Conservation (phyloP, 352 stramenopile species). For the Phytophthora uliginosa region DNA sequence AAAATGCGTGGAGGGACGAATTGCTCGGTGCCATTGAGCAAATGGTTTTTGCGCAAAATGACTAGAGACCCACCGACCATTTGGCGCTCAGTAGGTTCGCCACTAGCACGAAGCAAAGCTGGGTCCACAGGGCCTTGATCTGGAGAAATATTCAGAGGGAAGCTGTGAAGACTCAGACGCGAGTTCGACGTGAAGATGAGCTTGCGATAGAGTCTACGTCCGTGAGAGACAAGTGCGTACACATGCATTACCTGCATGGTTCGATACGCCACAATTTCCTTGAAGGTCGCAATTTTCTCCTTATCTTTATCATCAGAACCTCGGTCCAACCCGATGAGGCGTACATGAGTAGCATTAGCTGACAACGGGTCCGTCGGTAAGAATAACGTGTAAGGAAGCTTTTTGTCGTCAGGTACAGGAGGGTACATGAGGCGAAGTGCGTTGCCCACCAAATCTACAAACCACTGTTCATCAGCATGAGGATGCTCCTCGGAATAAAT, state of each 20-base stretch:
- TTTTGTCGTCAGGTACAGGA: conserved; percentile 81
- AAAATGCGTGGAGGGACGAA: conserved; percentile 95
- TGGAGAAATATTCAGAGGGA: conserved; percentile 73
- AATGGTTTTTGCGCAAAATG: conserved; percentile 82
- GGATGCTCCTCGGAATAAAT: conserved; percentile 86
- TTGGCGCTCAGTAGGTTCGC: conserved; percentile 76
- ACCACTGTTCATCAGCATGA: conserved; percentile 74
- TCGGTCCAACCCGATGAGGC: conserved; percentile 73
- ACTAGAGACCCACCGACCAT: conserved; percentile 88
- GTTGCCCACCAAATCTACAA: conserved; percentile 75
- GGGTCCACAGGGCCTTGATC: conserved; percentile 73
- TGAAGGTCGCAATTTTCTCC: conserved; percentile 93
- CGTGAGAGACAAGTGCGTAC: conserved; percentile 98
- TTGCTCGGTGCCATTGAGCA: conserved; percentile 81
- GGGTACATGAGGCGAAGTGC: conserved; percentile 77
- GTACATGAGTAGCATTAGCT: conserved; percentile 56
- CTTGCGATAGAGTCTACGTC: conserved; percentile 96
- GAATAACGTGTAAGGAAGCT: conserved; percentile 83
- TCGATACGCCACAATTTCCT: conserved; percentile 98
- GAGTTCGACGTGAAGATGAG: conserved; percentile 98
- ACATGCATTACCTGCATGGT: conserved; percentile 95
- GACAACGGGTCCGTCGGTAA: conserved; percentile 63
- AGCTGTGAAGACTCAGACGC: conserved; percentile 94
- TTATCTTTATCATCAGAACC: conserved; percentile 81
- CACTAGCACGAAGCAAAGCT: conserved; percentile 68